Evolutionary conservation across 768 basidiomycete genomes (phyloP), one percentile per base, ranked within the genome.

Genomic region (Hygrocybe punicea): DNA sequence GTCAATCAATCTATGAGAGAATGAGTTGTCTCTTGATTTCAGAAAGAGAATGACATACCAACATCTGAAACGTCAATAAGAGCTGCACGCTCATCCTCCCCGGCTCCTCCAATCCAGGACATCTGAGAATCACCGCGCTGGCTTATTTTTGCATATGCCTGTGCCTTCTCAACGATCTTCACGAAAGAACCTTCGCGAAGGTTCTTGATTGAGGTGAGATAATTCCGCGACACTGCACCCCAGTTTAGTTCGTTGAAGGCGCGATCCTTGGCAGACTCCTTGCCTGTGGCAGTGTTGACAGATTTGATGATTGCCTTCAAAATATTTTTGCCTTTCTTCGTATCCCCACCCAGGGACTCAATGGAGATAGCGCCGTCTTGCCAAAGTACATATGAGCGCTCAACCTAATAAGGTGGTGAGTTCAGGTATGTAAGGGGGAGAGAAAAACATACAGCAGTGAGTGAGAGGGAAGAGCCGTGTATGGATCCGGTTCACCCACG

Each of bases 401-500:
- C 51, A n/a, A 52, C 51, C 51, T 52, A 36, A 17, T 33, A 36
- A 36, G n/a, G 34, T 51, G 29, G 33, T 51, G 23, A 34, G 50
- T 19, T 14, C 11, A 33, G 5, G 23, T 13, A 34, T 17, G 11
- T 19, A 37, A n/a, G 14, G 17, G 3, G 29, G 16, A 23, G n/a
- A n/a, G 24, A 25, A 23, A n/a, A 13, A 52, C 37, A 17, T 40
- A 36, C 51, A 33, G 51, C 29, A 13, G 51, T 33, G 16, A 34
- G 25, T 21, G 51, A 35, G 11, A 52, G 51, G 14, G 51, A 16
- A 52, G 51, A 6, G 51, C 51, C 7, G 16, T 19, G 14, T 52
- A 17, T 16, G 36, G 51, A 11, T 36, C 51, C 6, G 29, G 29
- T 29, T 29, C 29, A 29, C 29, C 29, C 29, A 29, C 8, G 29